Conservation (phyloP, 345 rosid species). For the Garcia nutans region DNA sequence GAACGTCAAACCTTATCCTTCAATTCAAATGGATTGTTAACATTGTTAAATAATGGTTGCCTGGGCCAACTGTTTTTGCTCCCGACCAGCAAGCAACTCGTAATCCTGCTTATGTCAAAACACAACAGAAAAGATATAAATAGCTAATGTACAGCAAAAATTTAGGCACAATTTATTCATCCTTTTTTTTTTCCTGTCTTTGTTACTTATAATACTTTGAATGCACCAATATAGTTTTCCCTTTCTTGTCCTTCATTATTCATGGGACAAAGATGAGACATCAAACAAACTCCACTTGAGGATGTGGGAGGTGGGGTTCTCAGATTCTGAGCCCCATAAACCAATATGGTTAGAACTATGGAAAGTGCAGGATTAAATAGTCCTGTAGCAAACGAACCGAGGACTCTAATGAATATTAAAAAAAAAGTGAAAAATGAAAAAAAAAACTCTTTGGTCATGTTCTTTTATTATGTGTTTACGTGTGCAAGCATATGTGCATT, state of each 20-base stretch:
- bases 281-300: neutral
- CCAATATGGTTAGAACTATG: neutral
- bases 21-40: neutral
- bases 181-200: neutral
- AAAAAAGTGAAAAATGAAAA: no score
- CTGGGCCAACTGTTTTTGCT: slow-evolving; percentile 44
- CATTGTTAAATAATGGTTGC: slow-evolving; percentile 33
- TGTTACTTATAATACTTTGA: neutral
- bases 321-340: neutral
- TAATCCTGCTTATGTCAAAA: slow-evolving; percentile 48
- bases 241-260: neutral
- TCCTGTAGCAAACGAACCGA: no score
- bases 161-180: neutral
- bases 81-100: slow-evolving; percentile 41
- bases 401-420: no score
- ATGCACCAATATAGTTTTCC: neutral
- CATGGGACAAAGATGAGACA: neutral
- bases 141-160: neutral
- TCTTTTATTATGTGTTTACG: neutral
- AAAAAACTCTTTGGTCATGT: no score
- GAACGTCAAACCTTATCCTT: neutral
- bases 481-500: neutral
- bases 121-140: neutral
- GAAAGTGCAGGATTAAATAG: no score
- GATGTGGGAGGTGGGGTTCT: neutral